Conservation (phyloP, 228 moss, liverwort and hornwort species). For the Sphagnum fallax region DNA sequence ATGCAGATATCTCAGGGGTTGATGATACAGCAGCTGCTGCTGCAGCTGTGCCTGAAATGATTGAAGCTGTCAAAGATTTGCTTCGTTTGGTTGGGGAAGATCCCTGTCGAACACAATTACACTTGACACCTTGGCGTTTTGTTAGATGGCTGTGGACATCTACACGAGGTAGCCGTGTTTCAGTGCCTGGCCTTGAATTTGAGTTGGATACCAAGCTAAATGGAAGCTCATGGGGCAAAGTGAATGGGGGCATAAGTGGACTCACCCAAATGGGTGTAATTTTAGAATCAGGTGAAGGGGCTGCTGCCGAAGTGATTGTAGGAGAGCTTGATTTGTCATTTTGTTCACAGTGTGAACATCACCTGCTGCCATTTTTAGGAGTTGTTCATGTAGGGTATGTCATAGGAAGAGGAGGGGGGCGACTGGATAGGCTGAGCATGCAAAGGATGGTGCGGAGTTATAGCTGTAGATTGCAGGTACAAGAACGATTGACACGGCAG, state of each 20-base stretch:
- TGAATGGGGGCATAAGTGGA: background rate
- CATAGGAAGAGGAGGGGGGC: conserved; percentile 16
- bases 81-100: conserved; percentile 57
- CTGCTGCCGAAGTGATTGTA: conserved; percentile 28
- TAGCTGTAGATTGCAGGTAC: conserved; percentile 89
- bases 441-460: conserved; percentile 69
- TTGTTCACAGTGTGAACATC: conserved; percentile 88
- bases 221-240: background rate
- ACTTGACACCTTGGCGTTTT: conserved; percentile 44
- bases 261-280: conserved; percentile 3
- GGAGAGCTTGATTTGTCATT: conserved; percentile 68
- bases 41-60: conserved; percentile 40
- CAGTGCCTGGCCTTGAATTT: conserved; percentile 19
- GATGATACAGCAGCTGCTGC: conserved; percentile 4
- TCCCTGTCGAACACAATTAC: conserved; percentile 46
- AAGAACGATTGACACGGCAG: conserved; percentile 87
- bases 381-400: conserved; percentile 70
- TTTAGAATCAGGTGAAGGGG: conserved; percentile 11
- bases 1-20: conserved; percentile 1
- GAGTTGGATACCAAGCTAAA: conserved; percentile 6
- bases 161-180: conserved; percentile 65
- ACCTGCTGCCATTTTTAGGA: conserved; percentile 84
- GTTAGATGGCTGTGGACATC: conserved; percentile 79
- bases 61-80: conserved; percentile 56
- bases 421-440: conserved; percentile 55